phyloP scores from a whole-genome alignment of 2,329 filamentous ascomycete species.

The Aureobasidium sp. region DNA sequence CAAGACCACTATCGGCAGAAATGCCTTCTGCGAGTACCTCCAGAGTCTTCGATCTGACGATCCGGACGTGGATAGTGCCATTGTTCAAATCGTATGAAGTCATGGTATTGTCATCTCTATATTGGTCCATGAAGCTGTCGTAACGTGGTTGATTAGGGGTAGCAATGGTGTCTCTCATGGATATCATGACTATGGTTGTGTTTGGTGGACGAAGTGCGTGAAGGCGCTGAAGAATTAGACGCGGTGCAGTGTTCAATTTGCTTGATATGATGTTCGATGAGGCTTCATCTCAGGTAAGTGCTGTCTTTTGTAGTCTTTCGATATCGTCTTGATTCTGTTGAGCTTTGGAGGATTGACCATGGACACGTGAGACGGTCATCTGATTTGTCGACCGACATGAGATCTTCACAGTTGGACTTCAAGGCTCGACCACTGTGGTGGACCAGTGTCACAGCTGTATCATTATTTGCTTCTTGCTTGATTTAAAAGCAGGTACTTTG shows the following conservation, averaged over 20 bases:
- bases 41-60: background rate
- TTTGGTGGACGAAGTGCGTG: background rate
- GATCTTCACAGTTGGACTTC: background rate
- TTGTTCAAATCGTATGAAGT: background rate
- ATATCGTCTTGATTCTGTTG: background rate
- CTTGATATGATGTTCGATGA: background rate
- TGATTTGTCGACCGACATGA: background rate
- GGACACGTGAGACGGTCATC: constrained; percentile 11
- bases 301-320: background rate
- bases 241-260: background rate
- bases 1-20: background rate
- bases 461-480: background rate
- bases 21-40: background rate
- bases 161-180: background rate
- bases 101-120: background rate
- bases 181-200: background rate
- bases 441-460: background rate
- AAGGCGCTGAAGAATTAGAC: background rate
- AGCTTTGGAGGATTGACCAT: background rate
- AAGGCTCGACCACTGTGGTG: no score
- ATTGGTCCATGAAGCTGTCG: background rate
- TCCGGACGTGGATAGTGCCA: background rate
- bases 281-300: background rate
- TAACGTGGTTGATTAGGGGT: background rate
- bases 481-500: background rate